These are phyloP conservation scores for Mallotus repandus DNA, from an alignment of 441 rosid genomes.

Conservation along the genomic window DNA sequence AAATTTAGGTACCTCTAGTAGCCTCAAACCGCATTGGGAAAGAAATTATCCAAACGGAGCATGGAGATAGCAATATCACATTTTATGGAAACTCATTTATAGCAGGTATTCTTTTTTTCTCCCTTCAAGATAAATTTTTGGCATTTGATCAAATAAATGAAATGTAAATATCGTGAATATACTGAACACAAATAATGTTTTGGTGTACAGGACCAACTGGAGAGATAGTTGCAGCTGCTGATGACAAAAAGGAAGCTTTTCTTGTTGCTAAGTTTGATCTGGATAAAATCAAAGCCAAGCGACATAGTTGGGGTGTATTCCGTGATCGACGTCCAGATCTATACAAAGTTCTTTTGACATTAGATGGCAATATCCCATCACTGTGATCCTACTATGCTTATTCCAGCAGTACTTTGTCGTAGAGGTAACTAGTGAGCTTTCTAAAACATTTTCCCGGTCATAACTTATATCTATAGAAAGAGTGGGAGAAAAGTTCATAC, in stretches of 20 bases:
- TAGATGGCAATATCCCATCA: slow-evolving; percentile 55
- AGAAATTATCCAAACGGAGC: slow-evolving; percentile 75
- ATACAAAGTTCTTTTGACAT: slow-evolving; percentile 83
- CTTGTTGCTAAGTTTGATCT: slow-evolving; percentile 80
- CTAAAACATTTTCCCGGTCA: background rate
- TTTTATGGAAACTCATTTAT: slow-evolving; percentile 87
- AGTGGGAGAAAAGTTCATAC: background rate
- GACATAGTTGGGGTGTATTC: slow-evolving; percentile 89
- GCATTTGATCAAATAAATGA: slow-evolving; percentile 5
- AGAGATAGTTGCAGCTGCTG: slow-evolving; percentile 66
- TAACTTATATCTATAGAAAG: background rate
- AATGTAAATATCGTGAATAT: background rate
- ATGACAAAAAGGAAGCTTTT: slow-evolving; percentile 67
- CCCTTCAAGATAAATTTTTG: background rate
- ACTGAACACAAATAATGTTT: slow-evolving; percentile 10
- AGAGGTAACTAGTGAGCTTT: slow-evolving; percentile 21
- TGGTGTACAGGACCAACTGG: slow-evolving; percentile 65
- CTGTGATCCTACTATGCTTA: slow-evolving; percentile 20
- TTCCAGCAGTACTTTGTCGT: slow-evolving; percentile 7
- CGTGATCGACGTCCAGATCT: slow-evolving; percentile 85
- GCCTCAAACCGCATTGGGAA: slow-evolving; percentile 84
- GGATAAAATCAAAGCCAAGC: slow-evolving; percentile 58
- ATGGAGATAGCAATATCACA: slow-evolving; percentile 73
- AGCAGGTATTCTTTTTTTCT: slow-evolving; percentile 47
- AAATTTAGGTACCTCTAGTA: slow-evolving; percentile 68